Evolutionary conservation across 148 eudicot species (phyloP).

Genomic region (Rheum nobile): DNA sequence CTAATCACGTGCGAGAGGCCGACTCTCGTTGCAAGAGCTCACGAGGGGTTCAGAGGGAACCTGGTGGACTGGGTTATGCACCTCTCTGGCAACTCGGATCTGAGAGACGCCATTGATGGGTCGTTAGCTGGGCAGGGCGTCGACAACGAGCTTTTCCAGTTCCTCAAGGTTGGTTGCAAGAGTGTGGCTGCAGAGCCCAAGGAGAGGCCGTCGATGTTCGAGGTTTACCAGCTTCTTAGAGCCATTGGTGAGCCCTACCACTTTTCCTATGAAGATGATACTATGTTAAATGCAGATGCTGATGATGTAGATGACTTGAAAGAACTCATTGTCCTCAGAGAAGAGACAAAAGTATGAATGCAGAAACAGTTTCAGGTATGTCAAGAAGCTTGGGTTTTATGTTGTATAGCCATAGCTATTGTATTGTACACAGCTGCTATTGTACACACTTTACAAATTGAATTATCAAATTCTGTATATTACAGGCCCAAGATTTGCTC

Average conservation of each 20-base stretch:
- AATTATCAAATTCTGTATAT: neutral
- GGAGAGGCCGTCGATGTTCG: conserved; percentile 68
- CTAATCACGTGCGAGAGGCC: conserved; percentile 68
- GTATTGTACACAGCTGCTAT: neutral
- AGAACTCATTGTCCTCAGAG: conserved; percentile 32
- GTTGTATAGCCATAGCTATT: neutral
- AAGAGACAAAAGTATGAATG: conserved; percentile 9
- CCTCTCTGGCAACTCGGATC: conserved; percentile 41
- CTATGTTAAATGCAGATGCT: neutral
- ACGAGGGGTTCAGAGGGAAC: conserved; percentile 66
- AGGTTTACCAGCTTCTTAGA: conserved; percentile 27
- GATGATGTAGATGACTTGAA: conserved; percentile 20
- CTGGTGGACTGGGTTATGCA: conserved; percentile 77
- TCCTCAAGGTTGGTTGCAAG: conserved; percentile 51
- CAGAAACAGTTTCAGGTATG: neutral
- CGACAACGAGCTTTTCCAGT: conserved; percentile 56
- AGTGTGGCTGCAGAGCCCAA: conserved; percentile 55
- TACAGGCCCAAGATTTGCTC: too few species aligned
- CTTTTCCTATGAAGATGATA: neutral
- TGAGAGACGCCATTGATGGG: conserved; percentile 62
- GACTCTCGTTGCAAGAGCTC: conserved; percentile 36
- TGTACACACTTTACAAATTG: neutral
- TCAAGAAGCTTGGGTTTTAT: neutral
- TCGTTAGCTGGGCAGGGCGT: conserved; percentile 49
- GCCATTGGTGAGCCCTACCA: neutral